phyloP scores from a whole-genome alignment of 176 grass and related monocot genomes.

The Echinochloa phyllopogon region DNA sequence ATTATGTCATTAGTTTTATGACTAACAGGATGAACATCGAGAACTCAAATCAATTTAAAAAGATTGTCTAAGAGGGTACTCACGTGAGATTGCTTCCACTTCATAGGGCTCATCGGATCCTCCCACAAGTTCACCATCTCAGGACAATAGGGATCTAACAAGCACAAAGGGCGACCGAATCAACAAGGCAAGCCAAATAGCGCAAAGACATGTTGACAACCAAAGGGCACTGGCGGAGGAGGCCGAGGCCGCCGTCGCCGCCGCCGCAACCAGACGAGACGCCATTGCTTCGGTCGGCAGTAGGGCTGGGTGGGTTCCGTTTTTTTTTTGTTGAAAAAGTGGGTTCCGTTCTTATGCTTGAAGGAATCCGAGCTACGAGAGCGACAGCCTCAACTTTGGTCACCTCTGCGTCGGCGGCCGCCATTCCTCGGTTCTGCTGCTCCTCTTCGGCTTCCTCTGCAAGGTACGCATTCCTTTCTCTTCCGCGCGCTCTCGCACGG shows the following conservation, averaged over 20 bases:
- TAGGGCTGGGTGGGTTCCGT: no score
- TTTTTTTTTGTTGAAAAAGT: no score
- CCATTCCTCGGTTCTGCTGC: no score
- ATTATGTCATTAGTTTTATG: no score
- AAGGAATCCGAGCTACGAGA: no score
- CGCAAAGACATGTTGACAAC: background rate
- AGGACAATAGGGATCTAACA: slow-evolving; percentile 36
- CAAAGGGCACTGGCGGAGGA: background rate
- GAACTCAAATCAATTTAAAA: background rate
- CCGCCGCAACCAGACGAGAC: slow-evolving; percentile 46
- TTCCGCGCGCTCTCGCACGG: no score
- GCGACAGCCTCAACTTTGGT: no score
- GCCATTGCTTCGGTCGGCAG: slow-evolving; percentile 9
- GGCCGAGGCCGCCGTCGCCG: background rate
- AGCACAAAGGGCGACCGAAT: slow-evolving; percentile 16
- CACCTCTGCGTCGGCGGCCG: no score
- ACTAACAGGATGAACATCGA: background rate
- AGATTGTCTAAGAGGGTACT: slow-evolving; percentile 17
- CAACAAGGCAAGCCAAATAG: background rate
- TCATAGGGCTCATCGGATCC: slow-evolving; percentile 45
- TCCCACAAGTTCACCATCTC: slow-evolving; percentile 49
- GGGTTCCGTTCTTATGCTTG: no score
- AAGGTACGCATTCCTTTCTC: no score
- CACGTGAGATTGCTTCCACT: slow-evolving; percentile 56
- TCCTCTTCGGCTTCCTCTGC: no score